A percentile compares a stretch with the other conserved stretches of the same genome.
These are phyloP conservation scores for Lonicera japonica DNA, from an alignment of 129 eudicot genomes.

Conservation along the genomic window DNA sequence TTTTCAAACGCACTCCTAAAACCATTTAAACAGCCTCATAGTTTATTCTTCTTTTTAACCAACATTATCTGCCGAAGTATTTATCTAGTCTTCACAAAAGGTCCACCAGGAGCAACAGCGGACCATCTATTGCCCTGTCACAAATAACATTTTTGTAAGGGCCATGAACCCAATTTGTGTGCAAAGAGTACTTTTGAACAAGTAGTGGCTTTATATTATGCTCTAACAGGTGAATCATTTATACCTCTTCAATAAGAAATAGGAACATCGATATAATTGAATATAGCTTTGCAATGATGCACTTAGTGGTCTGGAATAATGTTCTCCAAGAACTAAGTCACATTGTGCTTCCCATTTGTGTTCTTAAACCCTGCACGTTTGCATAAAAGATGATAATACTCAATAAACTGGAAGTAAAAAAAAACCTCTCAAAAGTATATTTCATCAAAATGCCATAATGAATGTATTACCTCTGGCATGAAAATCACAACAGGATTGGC, in stretches of 20 bases:
- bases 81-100: no score
- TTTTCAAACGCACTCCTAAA: no score
- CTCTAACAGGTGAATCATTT: not conserved
- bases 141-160: no score
- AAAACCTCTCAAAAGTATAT: not conserved
- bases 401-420: not conserved
- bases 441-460: not conserved
- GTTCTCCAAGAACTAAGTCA: conserved; percentile 50
- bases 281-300: conserved; percentile 44
- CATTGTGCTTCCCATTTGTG: conserved; percentile 60
- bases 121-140: no score
- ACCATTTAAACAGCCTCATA: no score
- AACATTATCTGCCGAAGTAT: no score
- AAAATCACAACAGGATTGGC: conserved; percentile 80
- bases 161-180: no score
- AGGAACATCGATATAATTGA: conserved; percentile 1
- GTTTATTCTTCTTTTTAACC: no score
- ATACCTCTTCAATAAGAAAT: not conserved
- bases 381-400: not conserved
- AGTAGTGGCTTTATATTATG: not conserved
- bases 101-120: no score
- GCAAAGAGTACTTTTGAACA: no score
- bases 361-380: conserved; percentile 28
- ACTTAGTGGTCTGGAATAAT: conserved; percentile 31
- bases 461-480: conserved; percentile 88